A percentile compares a stretch with the other conserved stretches of the same genome.
phyloP scores from a whole-genome alignment of 2,329 filamentous ascomycete species.

The Trichoderma lentiforme region DNA sequence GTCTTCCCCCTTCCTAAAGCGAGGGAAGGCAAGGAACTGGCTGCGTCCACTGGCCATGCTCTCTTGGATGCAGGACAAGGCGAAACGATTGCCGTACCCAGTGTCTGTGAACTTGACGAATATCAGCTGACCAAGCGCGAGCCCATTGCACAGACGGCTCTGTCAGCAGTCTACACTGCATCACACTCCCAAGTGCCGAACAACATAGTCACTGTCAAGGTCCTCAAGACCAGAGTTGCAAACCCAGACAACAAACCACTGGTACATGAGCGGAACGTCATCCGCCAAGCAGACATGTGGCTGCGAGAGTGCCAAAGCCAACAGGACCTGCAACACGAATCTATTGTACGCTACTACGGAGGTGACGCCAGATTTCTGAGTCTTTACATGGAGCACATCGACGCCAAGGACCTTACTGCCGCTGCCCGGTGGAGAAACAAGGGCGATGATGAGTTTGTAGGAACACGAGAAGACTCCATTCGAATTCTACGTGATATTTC shows the following conservation, averaged over 20 bases:
- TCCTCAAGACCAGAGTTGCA: slow-evolving; percentile 52
- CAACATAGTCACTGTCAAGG: slow-evolving; percentile 57
- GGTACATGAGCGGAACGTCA: slow-evolving; percentile 52
- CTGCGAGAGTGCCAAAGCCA: slow-evolving; percentile 56
- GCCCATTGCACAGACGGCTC: slow-evolving; percentile 52
- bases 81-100: slow-evolving; percentile 48
- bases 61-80: slow-evolving; percentile 50
- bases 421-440: slow-evolving; percentile 48
- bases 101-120: slow-evolving; percentile 49
- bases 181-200: slow-evolving; percentile 51
- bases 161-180: slow-evolving; percentile 56
- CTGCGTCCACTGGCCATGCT: slow-evolving; percentile 45
- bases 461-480: slow-evolving; percentile 46
- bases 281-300: slow-evolving; percentile 59
- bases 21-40: slow-evolving; percentile 46
- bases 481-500: slow-evolving; percentile 54
- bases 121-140: slow-evolving; percentile 55
- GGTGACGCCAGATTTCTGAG: slow-evolving; percentile 59
- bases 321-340: slow-evolving; percentile 52
- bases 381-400: slow-evolving; percentile 60
- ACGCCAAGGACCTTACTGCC: slow-evolving; percentile 52
- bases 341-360: slow-evolving; percentile 56
- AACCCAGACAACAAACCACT: slow-evolving; percentile 43
- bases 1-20: slow-evolving; percentile 51
- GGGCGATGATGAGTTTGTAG: slow-evolving; percentile 48